Evolutionary conservation across 345 rosid genomes (phyloP), one percentile per base, ranked within the genome.

Genomic region (Pelargonium nanum): DNA sequence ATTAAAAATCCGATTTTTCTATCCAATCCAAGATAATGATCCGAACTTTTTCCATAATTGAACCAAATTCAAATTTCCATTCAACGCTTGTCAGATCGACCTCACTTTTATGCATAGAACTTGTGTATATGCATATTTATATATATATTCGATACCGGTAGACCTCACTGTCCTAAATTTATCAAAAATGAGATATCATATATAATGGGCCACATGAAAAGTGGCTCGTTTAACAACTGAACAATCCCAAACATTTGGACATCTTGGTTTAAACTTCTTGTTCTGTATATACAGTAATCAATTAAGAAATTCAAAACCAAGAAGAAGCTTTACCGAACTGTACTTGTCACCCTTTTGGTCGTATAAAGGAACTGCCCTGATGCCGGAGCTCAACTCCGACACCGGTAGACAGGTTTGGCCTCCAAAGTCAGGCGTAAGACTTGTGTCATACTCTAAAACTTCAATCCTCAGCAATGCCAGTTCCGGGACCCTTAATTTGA

Each of bases 381-480:
- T 75, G 56, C 91, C 88, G 0, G 56, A 48, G 61, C 69, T 64
- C 63, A 87, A 16, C 57, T 87, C 91, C 20, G 77, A 70, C 24
- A 85, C 79, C 45, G 85, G 91, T 30, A 84, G 67, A 70, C 78
- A 81, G 50, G 84, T 71, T 78, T 85, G 81, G 58, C 84, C 84
- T 20, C 75, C 79, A 54, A 80, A 80, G 50, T 80, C 84, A 55
- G 77, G 77, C 66, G 69, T 80, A 28, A 72, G 77, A n/a, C 79
- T 71, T 70, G 72, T 77, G 70, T 80, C 84, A 15, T 77, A 77
- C 59, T 80, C 84, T 4, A 69, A 79, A 32, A 80, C 84, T 64
- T 77, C 84, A 5, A 77, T 51, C 25, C 81, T 60, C 17, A 80
- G 73, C 58, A 80, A 15, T 19, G 83, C 83, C 16, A 72, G 70